phyloP scores from a whole-genome alignment of 306 rosid species.

The Potentilla sterilis region DNA sequence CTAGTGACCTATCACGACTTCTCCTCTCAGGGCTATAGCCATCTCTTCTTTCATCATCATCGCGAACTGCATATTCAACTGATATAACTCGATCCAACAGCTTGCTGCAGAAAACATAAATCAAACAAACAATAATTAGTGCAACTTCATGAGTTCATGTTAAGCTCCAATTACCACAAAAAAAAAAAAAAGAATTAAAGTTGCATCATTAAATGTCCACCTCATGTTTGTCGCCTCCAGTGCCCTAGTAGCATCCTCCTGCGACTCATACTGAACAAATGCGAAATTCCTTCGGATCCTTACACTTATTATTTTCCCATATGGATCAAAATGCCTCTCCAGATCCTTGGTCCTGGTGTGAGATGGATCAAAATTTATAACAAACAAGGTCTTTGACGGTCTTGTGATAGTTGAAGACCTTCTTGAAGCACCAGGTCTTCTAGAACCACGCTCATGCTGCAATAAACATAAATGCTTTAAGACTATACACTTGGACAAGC shows the following conservation, averaged over 20 bases:
- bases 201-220: constrained; percentile 32
- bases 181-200: neutral
- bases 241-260: constrained; percentile 92
- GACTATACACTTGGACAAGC: neutral
- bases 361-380: constrained; percentile 87
- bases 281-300: constrained; percentile 95
- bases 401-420: constrained; percentile 65
- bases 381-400: constrained; percentile 93
- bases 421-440: constrained; percentile 80
- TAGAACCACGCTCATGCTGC: constrained; percentile 85
- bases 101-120: constrained; percentile 57
- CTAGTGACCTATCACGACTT: constrained; percentile 59
- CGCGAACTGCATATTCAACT: constrained; percentile 85
- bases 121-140: constrained; percentile 13
- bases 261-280: constrained; percentile 88
- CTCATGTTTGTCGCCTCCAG: constrained; percentile 90
- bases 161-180: neutral
- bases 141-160: neutral
- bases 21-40: constrained; percentile 75
- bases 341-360: constrained; percentile 89
- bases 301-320: constrained; percentile 87
- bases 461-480: constrained; percentile 15
- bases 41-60: constrained; percentile 78
- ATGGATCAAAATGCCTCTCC: constrained; percentile 96
- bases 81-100: constrained; percentile 91